Evolutionary conservation across 441 rosid species (phyloP), one percentile per base, ranked within the genome.

Genomic region (Populus hybrid): DNA sequence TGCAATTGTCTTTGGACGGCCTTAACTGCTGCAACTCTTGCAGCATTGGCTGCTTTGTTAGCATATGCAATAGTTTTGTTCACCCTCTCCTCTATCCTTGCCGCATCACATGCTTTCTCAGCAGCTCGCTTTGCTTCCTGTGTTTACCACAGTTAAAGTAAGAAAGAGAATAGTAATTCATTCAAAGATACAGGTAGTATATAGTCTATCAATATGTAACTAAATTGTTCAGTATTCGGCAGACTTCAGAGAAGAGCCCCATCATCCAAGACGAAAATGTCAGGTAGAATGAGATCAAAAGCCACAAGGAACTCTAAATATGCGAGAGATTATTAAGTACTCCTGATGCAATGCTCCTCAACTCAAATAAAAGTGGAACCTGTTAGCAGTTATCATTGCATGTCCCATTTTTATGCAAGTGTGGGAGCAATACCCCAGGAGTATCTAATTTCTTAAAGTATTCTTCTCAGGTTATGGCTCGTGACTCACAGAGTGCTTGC

Each of bases 1-100:
- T 78, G 84, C 83, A 84, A 86, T 77, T 73, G 85, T 26, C 83
- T 87, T 76, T 92, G 98, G 66, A 89, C 92, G 56, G 93, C 93
- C 76, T 89, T 90, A 9, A 90, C 86, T 11, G 98, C 89, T 9
- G 93, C 94, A 59, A 92, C 94, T 84, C 98, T 86, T 5, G 98
- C 94, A 20, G 94, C 93, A 79, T 86, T 88, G 9, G 97, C 97
- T 20, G 98, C 90, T 82, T 85, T 89, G 63, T 91, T 93, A 26
- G 97, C 93, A 24, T 87, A 89, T 65, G 85, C 83, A 53, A 90
- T 80, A n/a, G 84, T 88, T 84, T 78, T 90, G 68, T 86, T 89
- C 72, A 91, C 87, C 75, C 92, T 87, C 68, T 87, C 90, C 6
- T 94, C 94, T 72, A 86, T 73, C 79, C 73, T 84, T 75, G 77